A percentile compares a stretch with the other conserved stretches of the same genome.
Conservation (phyloP, 768 basidiomycete genomes). For the Sutorius australiensis region DNA sequence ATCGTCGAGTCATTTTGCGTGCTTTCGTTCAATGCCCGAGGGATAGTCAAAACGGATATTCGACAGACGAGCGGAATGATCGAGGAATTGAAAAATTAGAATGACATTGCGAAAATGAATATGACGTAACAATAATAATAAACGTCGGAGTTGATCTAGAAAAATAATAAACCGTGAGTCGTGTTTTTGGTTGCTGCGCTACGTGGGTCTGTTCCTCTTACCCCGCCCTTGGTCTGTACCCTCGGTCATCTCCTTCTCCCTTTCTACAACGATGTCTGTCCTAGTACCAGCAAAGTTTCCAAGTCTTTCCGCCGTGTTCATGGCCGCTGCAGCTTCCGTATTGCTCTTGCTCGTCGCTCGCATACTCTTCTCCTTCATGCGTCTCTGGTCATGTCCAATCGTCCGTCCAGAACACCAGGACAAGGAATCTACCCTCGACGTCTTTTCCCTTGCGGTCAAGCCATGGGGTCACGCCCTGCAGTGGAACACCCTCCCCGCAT, state of each 20-base stretch:
- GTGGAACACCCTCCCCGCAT: slow-evolving; percentile 26
- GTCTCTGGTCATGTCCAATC: slow-evolving; percentile 26
- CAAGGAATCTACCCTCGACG: slow-evolving; percentile 10
- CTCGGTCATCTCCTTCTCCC: slow-evolving; percentile 25
- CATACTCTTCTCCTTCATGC: slow-evolving; percentile 25
- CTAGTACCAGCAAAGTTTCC: slow-evolving; percentile 31
- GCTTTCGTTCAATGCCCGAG: too few relatives aligned
- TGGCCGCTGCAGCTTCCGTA: slow-evolving; percentile 28
- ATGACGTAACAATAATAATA: slow-evolving; percentile 16
- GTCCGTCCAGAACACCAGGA: slow-evolving; percentile 9
- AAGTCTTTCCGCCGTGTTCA: slow-evolving; percentile 28
- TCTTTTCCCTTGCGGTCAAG: neutral
- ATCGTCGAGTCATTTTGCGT: too few relatives aligned
- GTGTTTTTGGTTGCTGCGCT: slow-evolving; percentile 9
- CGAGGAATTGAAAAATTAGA: too few relatives aligned
- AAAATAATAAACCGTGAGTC: slow-evolving; percentile 21
- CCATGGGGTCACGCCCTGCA: slow-evolving; percentile 21
- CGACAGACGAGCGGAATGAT: too few relatives aligned
- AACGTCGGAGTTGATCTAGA: slow-evolving; percentile 23
- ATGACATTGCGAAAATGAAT: neutral
- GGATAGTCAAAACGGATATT: too few relatives aligned
- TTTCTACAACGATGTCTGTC: slow-evolving; percentile 26
- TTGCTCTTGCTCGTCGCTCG: slow-evolving; percentile 31
- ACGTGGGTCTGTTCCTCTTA: slow-evolving; percentile 15
- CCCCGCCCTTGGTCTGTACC: slow-evolving; percentile 6